These are phyloP conservation scores for Cryptosporidium felis DNA, from an alignment of 169 alveolate species.

Conservation along the genomic window DNA sequence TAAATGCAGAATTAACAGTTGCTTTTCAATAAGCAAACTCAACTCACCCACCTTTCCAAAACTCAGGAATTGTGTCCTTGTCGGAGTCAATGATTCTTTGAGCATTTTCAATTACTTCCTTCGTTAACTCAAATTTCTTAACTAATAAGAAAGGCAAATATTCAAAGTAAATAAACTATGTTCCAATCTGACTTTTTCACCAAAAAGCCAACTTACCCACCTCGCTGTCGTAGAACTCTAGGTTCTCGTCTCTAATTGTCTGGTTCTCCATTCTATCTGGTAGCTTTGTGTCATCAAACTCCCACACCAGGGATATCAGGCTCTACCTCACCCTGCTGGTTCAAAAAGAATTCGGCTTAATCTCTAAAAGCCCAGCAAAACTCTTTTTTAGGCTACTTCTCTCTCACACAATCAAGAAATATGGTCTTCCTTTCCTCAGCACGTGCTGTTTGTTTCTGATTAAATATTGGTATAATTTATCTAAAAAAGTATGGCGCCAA, in stretches of 20 bases:
- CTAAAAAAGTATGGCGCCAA: constrained; percentile 5
- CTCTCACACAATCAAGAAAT: too few relatives aligned
- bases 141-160: neutral
- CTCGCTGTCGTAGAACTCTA: constrained; percentile 42
- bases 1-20: neutral
- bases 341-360: too few relatives aligned
- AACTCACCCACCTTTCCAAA: constrained; percentile 59
- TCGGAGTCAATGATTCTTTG: constrained; percentile 32
- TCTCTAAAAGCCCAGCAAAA: too few relatives aligned
- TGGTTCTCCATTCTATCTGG: neutral
- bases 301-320: too few relatives aligned
- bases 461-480: too few relatives aligned
- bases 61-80: constrained; percentile 32
- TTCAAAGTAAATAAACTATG: neutral
- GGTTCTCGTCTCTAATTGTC: constrained; percentile 14
- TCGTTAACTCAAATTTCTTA: constrained; percentile 39
- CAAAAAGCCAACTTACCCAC: constrained; percentile 18
- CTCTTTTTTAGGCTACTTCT: too few relatives aligned
- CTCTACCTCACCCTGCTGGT: too few relatives aligned
- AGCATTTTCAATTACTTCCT: constrained; percentile 17
- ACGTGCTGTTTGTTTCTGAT: too few relatives aligned
- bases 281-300: too few relatives aligned
- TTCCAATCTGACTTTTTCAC: neutral
- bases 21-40: neutral
- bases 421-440: too few relatives aligned